phyloP scores from a whole-genome alignment of 768 basidiomycete species.

The Ephemerocybe angulata region DNA sequence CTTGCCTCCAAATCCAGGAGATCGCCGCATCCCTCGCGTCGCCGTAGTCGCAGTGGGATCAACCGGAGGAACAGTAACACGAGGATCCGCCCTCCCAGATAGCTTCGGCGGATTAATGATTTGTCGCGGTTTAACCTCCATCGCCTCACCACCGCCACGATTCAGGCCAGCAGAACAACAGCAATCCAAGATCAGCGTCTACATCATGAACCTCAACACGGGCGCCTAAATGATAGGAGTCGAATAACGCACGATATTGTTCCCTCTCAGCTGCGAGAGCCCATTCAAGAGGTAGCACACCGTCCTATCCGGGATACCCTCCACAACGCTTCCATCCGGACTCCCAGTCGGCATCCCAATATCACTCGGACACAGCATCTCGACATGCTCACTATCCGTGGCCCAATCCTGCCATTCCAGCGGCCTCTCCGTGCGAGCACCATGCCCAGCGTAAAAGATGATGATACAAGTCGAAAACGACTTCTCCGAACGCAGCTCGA shows the following conservation, averaged over 20 bases:
- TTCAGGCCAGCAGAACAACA: slow-evolving; percentile 40
- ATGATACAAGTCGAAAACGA: slow-evolving; percentile 26
- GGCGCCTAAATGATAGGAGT: neutral
- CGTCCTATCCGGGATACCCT: slow-evolving; percentile 43
- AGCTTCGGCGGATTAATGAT: slow-evolving; percentile 25
- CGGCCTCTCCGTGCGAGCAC: slow-evolving; percentile 31
- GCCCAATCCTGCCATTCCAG: slow-evolving; percentile 23
- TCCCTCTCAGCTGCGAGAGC: slow-evolving; percentile 35
- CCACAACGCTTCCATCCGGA: slow-evolving; percentile 13
- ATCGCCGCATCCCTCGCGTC: slow-evolving; percentile 12
- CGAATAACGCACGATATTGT: slow-evolving; percentile 37
- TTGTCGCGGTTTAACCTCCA: slow-evolving; percentile 18
- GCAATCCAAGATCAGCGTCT: slow-evolving; percentile 48
- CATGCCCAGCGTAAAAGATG: slow-evolving; percentile 47
- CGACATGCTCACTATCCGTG: slow-evolving; percentile 27
- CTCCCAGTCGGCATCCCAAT: slow-evolving; percentile 13
- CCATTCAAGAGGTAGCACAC: slow-evolving; percentile 33
- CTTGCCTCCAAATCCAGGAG: slow-evolving; percentile 20
- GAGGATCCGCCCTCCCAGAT: slow-evolving; percentile 21
- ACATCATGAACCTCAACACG: neutral
- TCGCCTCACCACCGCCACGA: slow-evolving; percentile 14
- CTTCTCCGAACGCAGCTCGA: slow-evolving; percentile 13
- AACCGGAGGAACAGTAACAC: neutral
- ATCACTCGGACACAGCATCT: slow-evolving; percentile 34
- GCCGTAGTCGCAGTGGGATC: slow-evolving; percentile 13